phyloP scores from a whole-genome alignment of 2,329 filamentous ascomycete genomes.

The Stagonosporopsis chrysanthemi region DNA sequence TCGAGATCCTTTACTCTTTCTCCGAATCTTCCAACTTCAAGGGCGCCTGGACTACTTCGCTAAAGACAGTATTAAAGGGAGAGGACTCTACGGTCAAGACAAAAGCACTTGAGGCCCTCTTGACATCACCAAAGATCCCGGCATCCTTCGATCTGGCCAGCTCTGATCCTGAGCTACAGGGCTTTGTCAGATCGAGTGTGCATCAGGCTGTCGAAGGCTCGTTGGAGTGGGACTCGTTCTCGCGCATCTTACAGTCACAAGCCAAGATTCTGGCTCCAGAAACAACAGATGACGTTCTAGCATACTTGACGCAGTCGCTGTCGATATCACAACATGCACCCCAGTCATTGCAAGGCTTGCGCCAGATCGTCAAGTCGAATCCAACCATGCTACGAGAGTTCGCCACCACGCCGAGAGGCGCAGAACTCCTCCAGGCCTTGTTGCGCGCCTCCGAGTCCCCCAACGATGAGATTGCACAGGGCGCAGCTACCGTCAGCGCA shows the following conservation, averaged over 20 bases:
- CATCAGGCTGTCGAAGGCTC: constrained; percentile 41
- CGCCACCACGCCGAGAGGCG: constrained; percentile 55
- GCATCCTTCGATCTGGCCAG: constrained; percentile 46
- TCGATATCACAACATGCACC: constrained; percentile 45
- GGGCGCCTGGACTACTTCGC: constrained; percentile 39
- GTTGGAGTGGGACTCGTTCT: constrained; percentile 48
- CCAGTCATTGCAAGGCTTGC: constrained; percentile 55
- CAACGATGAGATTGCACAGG: constrained; percentile 59
- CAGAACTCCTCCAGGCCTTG: constrained; percentile 60
- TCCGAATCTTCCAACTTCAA: constrained; percentile 40
- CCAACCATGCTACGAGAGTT: constrained; percentile 54
- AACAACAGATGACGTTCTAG: constrained; percentile 50
- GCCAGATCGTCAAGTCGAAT: constrained; percentile 52
- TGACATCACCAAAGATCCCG: constrained; percentile 48
- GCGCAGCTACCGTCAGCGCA: constrained; percentile 50
- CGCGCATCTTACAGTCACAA: constrained; percentile 45
- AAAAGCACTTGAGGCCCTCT: constrained; percentile 41
- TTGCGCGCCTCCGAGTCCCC: constrained; percentile 62
- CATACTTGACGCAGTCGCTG: constrained; percentile 50
- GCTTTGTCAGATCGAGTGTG: constrained; percentile 42
- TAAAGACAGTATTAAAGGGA: constrained; percentile 40
- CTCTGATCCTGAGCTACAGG: constrained; percentile 46
- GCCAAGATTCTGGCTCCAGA: constrained; percentile 43
- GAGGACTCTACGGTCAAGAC: constrained; percentile 37
- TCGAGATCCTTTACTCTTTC: constrained; percentile 68